phyloP scores from a whole-genome alignment of 192 early-diverging fungal species.

The Gryganskiella cystojenkinii region DNA sequence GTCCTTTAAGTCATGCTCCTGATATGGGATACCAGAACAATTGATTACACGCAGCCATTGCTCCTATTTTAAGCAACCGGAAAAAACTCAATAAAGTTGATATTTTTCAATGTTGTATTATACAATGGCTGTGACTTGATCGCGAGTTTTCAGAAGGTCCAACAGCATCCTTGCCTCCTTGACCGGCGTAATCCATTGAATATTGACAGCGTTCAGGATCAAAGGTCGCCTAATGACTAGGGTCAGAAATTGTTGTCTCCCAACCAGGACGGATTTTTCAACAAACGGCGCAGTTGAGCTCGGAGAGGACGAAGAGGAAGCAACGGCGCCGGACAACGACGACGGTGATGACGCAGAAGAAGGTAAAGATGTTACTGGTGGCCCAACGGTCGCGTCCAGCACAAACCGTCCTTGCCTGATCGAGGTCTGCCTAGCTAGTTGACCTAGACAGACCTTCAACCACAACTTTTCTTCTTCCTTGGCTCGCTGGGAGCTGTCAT shows the following conservation, averaged over 20 bases:
- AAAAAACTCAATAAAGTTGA: too few species aligned
- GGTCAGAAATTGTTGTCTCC: neutral
- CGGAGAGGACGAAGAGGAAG: neutral
- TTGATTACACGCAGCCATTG: too few species aligned
- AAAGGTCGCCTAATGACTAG: conserved; percentile 14
- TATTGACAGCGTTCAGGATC: conserved; percentile 6
- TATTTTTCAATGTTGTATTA: too few species aligned
- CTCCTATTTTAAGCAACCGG: too few species aligned
- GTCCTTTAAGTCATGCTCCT: conserved; percentile 25
- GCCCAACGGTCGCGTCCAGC: neutral
- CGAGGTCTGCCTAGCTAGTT: neutral
- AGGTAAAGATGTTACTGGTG: neutral
- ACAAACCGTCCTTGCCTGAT: conserved; percentile 6
- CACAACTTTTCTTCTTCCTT: conserved; percentile 23
- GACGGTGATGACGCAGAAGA: neutral
- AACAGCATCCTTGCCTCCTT: conserved; percentile 22
- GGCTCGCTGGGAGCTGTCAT: conserved; percentile 14
- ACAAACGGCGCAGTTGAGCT: too few species aligned
- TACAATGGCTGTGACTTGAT: too few species aligned
- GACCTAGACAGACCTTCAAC: conserved; percentile 9
- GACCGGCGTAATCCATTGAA: conserved; percentile 15
- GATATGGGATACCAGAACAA: too few species aligned
- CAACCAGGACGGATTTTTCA: too few species aligned
- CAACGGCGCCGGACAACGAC: neutral
- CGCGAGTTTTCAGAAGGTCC: too few species aligned